phyloP scores from a whole-genome alignment of 352 stramenopile species.

The Pythium guiyangense region DNA sequence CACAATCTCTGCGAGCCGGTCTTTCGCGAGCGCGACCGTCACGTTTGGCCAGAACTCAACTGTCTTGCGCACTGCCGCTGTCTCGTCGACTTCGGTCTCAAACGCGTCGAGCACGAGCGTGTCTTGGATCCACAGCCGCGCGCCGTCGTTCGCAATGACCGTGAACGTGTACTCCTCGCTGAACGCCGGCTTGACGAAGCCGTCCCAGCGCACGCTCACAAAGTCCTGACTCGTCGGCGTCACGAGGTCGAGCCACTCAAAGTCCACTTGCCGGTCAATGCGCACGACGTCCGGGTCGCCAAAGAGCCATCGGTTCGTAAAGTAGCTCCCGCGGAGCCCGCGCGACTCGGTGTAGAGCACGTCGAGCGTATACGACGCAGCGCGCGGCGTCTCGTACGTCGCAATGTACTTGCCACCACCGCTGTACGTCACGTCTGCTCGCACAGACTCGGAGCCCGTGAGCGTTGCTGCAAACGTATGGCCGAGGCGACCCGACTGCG shows the following conservation, averaged over 20 bases:
- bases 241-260: constrained; percentile 89
- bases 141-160: constrained; percentile 87
- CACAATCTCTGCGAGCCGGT: constrained; percentile 79
- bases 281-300: constrained; percentile 76
- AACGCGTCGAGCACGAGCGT: constrained; percentile 48
- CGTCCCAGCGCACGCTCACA: constrained; percentile 92
- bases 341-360: constrained; percentile 66
- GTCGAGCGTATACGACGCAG: constrained; percentile 84
- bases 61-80: constrained; percentile 10
- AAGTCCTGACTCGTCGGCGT: constrained; percentile 91
- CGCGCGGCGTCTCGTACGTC: constrained; percentile 85
- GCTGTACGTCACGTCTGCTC: constrained; percentile 56
- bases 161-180: constrained; percentile 86
- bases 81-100: constrained; percentile 32
- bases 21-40: constrained; percentile 53
- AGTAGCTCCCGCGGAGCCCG: constrained; percentile 92
- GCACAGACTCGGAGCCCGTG: constrained; percentile 39
- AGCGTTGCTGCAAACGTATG: constrained; percentile 69
- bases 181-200: constrained; percentile 90
- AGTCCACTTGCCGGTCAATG: constrained; percentile 89
- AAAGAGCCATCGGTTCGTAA: constrained; percentile 95
- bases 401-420: constrained; percentile 80
- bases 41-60: constrained; percentile 34
- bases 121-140: constrained; percentile 78
- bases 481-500: constrained; percentile 44